Base-by-base conservation (phyloP, 768 basidiomycete species). In the Rhodotorula diobovata region DNA sequence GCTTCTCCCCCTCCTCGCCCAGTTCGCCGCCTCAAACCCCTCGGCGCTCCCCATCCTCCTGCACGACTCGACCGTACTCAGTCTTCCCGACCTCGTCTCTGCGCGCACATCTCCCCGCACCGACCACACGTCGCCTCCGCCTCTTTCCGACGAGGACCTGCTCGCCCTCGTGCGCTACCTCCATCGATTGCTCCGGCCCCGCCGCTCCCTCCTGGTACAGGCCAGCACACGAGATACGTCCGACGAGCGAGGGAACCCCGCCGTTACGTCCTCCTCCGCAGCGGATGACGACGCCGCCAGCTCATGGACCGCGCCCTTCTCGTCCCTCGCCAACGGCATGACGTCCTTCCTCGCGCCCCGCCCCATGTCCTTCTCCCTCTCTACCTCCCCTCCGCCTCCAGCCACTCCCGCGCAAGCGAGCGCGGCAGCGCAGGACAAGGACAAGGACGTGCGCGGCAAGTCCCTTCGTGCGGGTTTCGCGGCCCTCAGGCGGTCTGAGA, bases 11-110 rank as follows among this genome's bases (percentile, higher is more conserved):
- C 66, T 74, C 4, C 58, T 74, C 53, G n/a, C 53, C 2, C 73
- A 74, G 18, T 65, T 74, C 59, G 58, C 66, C 37, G 69, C 73
- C 20, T 61, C 56, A 28, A 56, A 74, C 34, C 50, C 73, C 18
- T 61, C 60, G 1, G 34, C 51, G 0, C 48, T 59, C 2, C 73
- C 73, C 3, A 45, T 74, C 39, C 63, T 74, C 25, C 62, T 70
- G 5, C 68, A 70, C 66, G 18, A 10, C 57, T 2, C 32, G 6
- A 41, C 51, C 3, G 34, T 67, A 28, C 53, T 74, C 25, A 53
- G 60, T 15, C 51, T 70, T 0, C 72, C 73, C 2, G 15, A 23
- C 20, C 65, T 35, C 15, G 16, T 28, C 39, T 35, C 25, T 9
- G 23, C 25, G 15, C 23, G 16, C 5, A 21, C 12, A 5, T 4